These are phyloP conservation scores for Fusarium sp. DNA, from an alignment of 2,329 filamentous ascomycete species.

Conservation along the genomic window DNA sequence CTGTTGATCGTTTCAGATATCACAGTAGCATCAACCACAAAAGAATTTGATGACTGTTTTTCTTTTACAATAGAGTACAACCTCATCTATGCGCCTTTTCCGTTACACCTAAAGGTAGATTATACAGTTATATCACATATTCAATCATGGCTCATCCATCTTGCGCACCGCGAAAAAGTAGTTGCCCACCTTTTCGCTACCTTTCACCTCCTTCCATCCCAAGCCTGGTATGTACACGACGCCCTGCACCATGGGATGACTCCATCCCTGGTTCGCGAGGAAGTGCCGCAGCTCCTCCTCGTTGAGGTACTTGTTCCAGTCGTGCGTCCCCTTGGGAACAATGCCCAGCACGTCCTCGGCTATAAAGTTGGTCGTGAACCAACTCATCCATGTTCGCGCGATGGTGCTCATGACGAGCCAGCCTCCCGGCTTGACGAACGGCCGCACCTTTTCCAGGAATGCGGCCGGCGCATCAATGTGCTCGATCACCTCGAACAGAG, in stretches of 20 bases:
- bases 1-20: neutral
- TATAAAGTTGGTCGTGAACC: conserved; percentile 89
- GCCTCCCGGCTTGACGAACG: conserved; percentile 85
- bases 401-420: conserved; percentile 96
- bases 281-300: conserved; percentile 73
- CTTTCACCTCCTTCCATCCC: conserved; percentile 84
- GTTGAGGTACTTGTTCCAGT: conserved; percentile 96
- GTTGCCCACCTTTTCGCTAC: conserved; percentile 87
- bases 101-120: conserved; percentile 8
- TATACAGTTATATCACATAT: conserved; percentile 14
- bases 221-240: conserved; percentile 89
- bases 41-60: neutral
- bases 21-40: neutral
- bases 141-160: conserved; percentile 32
- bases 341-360: conserved; percentile 88
- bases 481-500: conserved; percentile 93
- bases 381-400: conserved; percentile 85
- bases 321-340: conserved; percentile 91
- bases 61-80: conserved; percentile 29
- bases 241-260: conserved; percentile 70
- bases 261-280: conserved; percentile 66
- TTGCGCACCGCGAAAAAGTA: conserved; percentile 90
- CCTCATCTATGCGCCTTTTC: conserved; percentile 3
- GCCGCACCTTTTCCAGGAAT: conserved; percentile 75
- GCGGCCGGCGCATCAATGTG: conserved; percentile 79